These are phyloP conservation scores for Trapa bicornis DNA, from an alignment of 345 rosid genomes.

Conservation along the genomic window DNA sequence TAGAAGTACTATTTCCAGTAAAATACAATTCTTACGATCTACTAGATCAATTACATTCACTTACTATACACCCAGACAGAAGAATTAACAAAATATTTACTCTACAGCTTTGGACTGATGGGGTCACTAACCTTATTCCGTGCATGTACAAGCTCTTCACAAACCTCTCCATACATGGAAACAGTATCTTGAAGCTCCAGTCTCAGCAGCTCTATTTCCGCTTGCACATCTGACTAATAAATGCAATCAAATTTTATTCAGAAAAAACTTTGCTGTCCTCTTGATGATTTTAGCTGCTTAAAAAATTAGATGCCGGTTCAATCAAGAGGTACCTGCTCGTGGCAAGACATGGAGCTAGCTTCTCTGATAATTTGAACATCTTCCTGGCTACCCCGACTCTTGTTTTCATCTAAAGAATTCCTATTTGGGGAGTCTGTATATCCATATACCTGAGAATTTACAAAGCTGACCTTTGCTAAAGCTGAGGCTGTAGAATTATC, in stretches of 20 bases:
- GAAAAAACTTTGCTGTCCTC: not conserved
- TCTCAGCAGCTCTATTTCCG: conserved; percentile 56
- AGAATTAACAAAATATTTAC: not conserved
- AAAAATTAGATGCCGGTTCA: not conserved
- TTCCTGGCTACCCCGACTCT: not conserved
- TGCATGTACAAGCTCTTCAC: conserved; percentile 60
- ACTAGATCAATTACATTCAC: not conserved
- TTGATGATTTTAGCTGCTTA: not conserved
- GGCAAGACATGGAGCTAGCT: conserved; percentile 12
- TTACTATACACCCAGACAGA: not conserved
- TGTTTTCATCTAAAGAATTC: conserved; percentile 10
- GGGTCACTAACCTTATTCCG: conserved; percentile 45
- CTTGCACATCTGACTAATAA: conserved; percentile 38
- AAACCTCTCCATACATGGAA: conserved; percentile 53
- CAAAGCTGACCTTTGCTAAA: conserved; percentile 13
- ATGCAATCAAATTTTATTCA: not conserved
- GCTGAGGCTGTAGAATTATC: conserved; percentile 15
- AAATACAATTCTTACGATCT: not conserved
- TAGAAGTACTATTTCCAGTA: not conserved
- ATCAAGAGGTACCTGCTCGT: conserved; percentile 24
- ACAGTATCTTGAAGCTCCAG: conserved; percentile 47
- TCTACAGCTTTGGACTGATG: not conserved
- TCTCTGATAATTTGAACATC: conserved; percentile 4
- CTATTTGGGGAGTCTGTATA: conserved; percentile 1
- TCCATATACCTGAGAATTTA: conserved; percentile 13